Base-by-base conservation (phyloP, 306 rosid genomes). In the Ochetophila trinervis region DNA sequence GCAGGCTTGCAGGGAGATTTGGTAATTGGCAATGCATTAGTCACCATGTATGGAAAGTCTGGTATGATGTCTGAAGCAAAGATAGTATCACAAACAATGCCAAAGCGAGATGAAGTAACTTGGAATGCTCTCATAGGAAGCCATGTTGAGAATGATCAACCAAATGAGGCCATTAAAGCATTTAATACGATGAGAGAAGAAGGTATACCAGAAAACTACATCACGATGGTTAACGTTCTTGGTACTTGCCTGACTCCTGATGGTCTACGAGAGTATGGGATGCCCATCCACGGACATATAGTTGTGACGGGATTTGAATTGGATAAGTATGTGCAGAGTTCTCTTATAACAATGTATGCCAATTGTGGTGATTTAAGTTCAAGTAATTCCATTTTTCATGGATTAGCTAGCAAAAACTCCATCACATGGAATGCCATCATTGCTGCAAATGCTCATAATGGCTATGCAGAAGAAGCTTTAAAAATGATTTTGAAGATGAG, bases 71-170 rank as follows among this genome's bases (percentile, higher is more conserved):
- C 32, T 61, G 86, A 79, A 62, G 95, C 96, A 10, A 74, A 57
- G 53, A 50, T 18, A 55, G 78, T 87, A 47, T 74, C 83, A 59
- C 74, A 53, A 73, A 66, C 74, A 44, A 84, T 93, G 88, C 82
- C 85, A 3, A 63, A 63, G 65, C 85, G 85, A 68, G 89, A 93
- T 53, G 84, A 74, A 79, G 86, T 93, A 49, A 87, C 94, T n/a
- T 93, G 97, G 97, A 93, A 89, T 50, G 77, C 97, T 22, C 87
- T 93, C 24, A 83, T 93, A 15, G 97, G 97, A 53, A 74, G 96
- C 60, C 78, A 77, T 75, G 83, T 96, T 49, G 90, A 84, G 71
- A 78, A 86, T 75, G 70, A 70, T 66, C 84, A 93, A 70, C 80
- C 91, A 16, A 80, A 83, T 69, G 89, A 86, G 37, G 87, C 87